These are phyloP conservation scores for Plasmopara viticola DNA, from an alignment of 352 stramenopile genomes.

Conservation along the genomic window DNA sequence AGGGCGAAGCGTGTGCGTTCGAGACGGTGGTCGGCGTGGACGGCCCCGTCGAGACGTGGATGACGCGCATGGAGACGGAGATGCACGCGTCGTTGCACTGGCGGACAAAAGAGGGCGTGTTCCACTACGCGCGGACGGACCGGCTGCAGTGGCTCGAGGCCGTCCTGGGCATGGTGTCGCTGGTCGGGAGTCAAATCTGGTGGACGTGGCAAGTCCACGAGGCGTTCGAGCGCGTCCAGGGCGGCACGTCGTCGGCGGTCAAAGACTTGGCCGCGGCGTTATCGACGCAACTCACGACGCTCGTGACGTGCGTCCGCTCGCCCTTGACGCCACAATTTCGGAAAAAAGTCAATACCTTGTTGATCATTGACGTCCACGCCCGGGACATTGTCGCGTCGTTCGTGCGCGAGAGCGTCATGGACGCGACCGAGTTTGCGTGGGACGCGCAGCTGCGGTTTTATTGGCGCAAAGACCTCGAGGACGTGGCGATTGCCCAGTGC, in stretches of 20 bases:
- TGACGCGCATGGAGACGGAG: constrained; percentile 88
- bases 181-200: constrained; percentile 91
- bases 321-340: constrained; percentile 74
- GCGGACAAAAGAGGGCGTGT: constrained; percentile 92
- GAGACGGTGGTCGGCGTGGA: constrained; percentile 75
- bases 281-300: constrained; percentile 85
- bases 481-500: constrained; percentile 88
- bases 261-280: constrained; percentile 89
- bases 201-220: constrained; percentile 94
- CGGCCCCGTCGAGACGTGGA: constrained; percentile 90
- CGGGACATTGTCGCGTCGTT: constrained; percentile 89
- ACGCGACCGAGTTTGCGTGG: constrained; percentile 89
- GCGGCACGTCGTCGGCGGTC: constrained; percentile 91
- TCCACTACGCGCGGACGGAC: constrained; percentile 85
- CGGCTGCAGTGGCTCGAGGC: constrained; percentile 85
- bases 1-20: constrained; percentile 88
- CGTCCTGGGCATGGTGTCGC: constrained; percentile 88
- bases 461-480: constrained; percentile 87
- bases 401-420: constrained; percentile 84
- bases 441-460: constrained; percentile 88
- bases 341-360: constrained; percentile 91
- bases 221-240: constrained; percentile 85
- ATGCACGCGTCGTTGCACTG: constrained; percentile 83
- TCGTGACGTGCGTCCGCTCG: constrained; percentile 88
- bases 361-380: constrained; percentile 89